These are phyloP conservation scores for Pichiaceae sp. DNA, from an alignment of 1,139 yeast species.

Conservation along the genomic window DNA sequence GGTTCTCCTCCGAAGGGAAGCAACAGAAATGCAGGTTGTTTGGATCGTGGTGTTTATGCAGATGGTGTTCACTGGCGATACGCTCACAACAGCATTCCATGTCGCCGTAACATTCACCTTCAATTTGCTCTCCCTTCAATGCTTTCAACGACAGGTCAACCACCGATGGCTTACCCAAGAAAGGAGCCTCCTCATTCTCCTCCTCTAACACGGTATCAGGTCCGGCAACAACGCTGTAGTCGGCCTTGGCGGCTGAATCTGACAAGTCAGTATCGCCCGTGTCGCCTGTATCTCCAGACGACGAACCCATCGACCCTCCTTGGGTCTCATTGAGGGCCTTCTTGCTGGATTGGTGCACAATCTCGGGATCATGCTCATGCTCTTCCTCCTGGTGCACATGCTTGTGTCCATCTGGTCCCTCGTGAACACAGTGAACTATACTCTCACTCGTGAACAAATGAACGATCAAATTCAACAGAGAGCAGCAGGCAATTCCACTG, in stretches of 20 bases:
- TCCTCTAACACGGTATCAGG: neutral
- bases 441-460: constrained; percentile 76
- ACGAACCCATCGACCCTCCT: neutral
- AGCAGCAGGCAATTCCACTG: constrained; percentile 54
- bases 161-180: constrained; percentile 11
- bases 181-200: neutral
- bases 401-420: constrained; percentile 13
- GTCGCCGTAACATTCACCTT: constrained; percentile 25
- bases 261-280: neutral
- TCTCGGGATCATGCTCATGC: constrained; percentile 2
- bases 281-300: neutral
- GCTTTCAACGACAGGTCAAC: constrained; percentile 23
- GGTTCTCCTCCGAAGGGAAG: constrained; percentile 23
- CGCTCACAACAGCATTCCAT: constrained; percentile 19
- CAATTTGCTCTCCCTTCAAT: constrained; percentile 17
- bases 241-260: neutral
- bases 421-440: constrained; percentile 79
- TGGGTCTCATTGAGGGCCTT: neutral
- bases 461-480: constrained; percentile 50
- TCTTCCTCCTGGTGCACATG: constrained; percentile 2
- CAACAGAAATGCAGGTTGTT: constrained; percentile 23
- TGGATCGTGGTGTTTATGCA: constrained; percentile 7
- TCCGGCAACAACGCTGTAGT: neutral
- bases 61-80: constrained; percentile 7
- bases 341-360: neutral